These are phyloP conservation scores for Brassica nigra DNA, from an alignment of 345 rosid genomes.

Conservation along the genomic window DNA sequence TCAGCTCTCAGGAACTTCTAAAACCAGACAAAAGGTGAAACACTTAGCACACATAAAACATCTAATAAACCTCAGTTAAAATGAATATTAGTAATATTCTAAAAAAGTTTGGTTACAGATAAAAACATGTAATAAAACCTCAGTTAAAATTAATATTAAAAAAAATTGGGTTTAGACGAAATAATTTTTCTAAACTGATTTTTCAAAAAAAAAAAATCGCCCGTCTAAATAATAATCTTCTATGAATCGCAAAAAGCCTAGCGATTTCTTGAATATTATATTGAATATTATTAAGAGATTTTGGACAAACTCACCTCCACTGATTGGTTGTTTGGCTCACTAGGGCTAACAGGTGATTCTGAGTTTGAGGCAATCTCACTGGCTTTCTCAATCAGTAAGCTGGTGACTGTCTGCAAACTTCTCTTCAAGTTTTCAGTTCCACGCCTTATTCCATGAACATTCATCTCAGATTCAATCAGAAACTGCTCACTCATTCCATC, in stretches of 20 bases:
- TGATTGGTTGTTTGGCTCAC: conserved; percentile 44
- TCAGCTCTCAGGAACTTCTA: conserved; percentile 62
- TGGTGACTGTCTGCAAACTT: conserved; percentile 70
- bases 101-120: no score
- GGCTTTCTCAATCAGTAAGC: conserved; percentile 69
- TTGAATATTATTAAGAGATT: neutral
- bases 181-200: no score
- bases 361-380: conserved; percentile 45
- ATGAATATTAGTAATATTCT: neutral
- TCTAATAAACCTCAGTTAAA: neutral
- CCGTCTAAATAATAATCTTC: no score
- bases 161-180: no score
- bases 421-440: conserved; percentile 67
- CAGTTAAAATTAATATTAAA: no score
- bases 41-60: conserved; percentile 26
- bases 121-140: no score
- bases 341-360: conserved; percentile 30
- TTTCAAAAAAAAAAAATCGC: no score
- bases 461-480: conserved; percentile 71
- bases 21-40: conserved; percentile 4
- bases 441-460: conserved; percentile 66
- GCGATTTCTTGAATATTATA: no score
- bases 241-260: no score
- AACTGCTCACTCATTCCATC: conserved; percentile 68
- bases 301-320: conserved; percentile 54